phyloP scores from a whole-genome alignment of 371 early-diverging fungal species.

The Rhizopus stolonifer region DNA sequence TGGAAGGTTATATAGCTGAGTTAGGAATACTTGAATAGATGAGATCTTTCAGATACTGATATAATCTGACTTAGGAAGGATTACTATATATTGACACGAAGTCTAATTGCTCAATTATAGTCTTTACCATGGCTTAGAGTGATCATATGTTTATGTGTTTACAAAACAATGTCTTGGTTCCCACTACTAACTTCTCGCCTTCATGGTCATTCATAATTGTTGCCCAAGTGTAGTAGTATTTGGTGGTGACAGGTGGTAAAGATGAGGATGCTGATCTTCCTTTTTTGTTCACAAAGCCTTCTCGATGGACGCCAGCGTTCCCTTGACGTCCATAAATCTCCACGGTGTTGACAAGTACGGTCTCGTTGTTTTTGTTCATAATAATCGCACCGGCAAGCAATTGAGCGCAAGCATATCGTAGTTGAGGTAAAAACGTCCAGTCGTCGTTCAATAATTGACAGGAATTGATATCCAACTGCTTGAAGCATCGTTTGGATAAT shows the following conservation, averaged over 20 bases:
- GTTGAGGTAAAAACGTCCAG: constrained; percentile 22
- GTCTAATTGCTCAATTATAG: too few species aligned
- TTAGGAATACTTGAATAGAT: too few species aligned
- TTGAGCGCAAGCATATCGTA: constrained; percentile 23
- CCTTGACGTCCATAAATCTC: constrained; percentile 11
- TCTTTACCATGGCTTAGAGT: too few species aligned
- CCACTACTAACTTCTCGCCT: constrained; percentile 18
- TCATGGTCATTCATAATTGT: constrained; percentile 14
- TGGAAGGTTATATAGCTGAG: too few species aligned
- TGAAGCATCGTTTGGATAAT: constrained; percentile 15
- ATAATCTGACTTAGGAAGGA: too few species aligned
- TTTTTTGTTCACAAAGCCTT: constrained; percentile 9
- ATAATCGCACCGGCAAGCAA: constrained; percentile 22
- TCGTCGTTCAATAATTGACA: constrained; percentile 25
- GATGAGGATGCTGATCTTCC: constrained; percentile 12
- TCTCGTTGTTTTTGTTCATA: constrained; percentile 20
- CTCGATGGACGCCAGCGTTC: constrained; percentile 7
- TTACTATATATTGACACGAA: too few species aligned
- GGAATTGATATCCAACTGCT: constrained; percentile 2
- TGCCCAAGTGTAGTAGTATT: constrained; percentile 16
- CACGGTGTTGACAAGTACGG: too few species aligned
- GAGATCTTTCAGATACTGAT: too few species aligned
- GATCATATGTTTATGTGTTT: too few species aligned
- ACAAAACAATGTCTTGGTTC: constrained; percentile 16
- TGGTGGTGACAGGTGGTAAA: constrained; percentile 13